A percentile compares a stretch with the other conserved stretches of the same genome.
Evolutionary conservation across 805 yeast genomes (phyloP).

Genomic region (Zygosaccharomyces bisporus): DNA sequence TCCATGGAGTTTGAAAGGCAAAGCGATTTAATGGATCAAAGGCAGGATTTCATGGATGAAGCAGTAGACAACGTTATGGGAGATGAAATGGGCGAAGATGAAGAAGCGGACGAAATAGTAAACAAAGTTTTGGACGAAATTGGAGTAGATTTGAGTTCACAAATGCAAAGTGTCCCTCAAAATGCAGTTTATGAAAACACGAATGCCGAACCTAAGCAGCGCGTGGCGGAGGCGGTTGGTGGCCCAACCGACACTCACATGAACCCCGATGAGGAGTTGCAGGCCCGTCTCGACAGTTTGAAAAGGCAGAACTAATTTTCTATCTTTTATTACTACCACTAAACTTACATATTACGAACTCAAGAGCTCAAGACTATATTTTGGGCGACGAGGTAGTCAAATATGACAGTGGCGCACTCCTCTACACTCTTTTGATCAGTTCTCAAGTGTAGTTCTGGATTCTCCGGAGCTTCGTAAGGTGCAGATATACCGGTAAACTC

Average conservation of each 20-base stretch:
- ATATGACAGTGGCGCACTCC: constrained; percentile 71
- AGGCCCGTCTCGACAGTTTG: constrained; percentile 80
- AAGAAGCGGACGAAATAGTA: constrained; percentile 87
- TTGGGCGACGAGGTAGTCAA: constrained; percentile 58
- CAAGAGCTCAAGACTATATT: constrained; percentile 29
- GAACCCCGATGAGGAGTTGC: constrained; percentile 73
- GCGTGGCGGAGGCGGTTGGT: constrained; percentile 56
- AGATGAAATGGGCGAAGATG: constrained; percentile 82
- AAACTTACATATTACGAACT: constrained; percentile 6
- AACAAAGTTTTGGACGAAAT: constrained; percentile 91
- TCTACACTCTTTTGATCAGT: constrained; percentile 72
- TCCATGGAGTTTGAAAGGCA: constrained; percentile 95
- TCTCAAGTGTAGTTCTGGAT: constrained; percentile 76
- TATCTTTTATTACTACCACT: constrained; percentile 3
- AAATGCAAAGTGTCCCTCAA: constrained; percentile 46
- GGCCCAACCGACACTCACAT: constrained; percentile 28
- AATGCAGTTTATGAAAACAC: constrained; percentile 24
- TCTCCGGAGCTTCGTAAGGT: constrained; percentile 89
- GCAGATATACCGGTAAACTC: constrained; percentile 96
- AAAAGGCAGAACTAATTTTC: constrained; percentile 43
- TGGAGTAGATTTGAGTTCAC: constrained; percentile 72
- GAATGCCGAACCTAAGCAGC: constrained; percentile 28
- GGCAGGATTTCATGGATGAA: constrained; percentile 98
- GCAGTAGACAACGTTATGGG: constrained; percentile 96
- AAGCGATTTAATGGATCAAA: constrained; percentile 95